A percentile compares a stretch with the other conserved stretches of the same genome.
Conservation (phyloP, 2,329 filamentous ascomycete species). For the Capronia americana region DNA sequence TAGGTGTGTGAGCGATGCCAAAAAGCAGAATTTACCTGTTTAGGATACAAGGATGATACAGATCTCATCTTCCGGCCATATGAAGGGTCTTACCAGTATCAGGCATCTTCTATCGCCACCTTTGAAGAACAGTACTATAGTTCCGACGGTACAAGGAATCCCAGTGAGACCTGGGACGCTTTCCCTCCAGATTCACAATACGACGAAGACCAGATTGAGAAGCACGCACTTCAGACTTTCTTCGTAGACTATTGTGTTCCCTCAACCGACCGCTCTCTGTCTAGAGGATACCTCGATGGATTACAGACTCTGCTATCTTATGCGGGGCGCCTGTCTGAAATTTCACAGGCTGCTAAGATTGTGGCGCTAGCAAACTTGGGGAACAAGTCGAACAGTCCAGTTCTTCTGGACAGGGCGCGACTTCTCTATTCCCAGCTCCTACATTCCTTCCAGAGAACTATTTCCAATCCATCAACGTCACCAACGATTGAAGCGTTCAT, state of each 20-base stretch:
- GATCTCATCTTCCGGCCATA: slow-evolving; percentile 10
- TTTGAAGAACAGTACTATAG: no score
- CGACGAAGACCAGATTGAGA: slow-evolving; percentile 16
- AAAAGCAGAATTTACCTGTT: background rate
- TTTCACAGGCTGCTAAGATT: slow-evolving; percentile 22
- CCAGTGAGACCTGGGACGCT: background rate
- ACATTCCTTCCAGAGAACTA: slow-evolving; percentile 17
- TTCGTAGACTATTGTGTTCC: slow-evolving; percentile 23
- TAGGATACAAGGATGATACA: slow-evolving; percentile 3
- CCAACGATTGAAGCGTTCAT: slow-evolving; percentile 23
- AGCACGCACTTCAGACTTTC: slow-evolving; percentile 19
- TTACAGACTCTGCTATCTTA: slow-evolving; percentile 19
- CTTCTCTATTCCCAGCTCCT: slow-evolving; percentile 22
- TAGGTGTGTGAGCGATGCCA: slow-evolving; percentile 12
- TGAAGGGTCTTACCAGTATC: background rate
- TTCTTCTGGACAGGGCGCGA: slow-evolving; percentile 7
- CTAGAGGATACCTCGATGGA: slow-evolving; percentile 32
- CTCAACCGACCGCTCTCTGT: slow-evolving; percentile 16
- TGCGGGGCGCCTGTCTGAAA: slow-evolving; percentile 11
- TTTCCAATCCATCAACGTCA: slow-evolving; percentile 4
- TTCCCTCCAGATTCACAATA: background rate
- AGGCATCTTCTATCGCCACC: background rate
- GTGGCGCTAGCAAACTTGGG: slow-evolving; percentile 26
- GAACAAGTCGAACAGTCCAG: slow-evolving; percentile 10
- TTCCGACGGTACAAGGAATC: background rate